Conservation (phyloP, 371 early-diverging fungal species). For the Mucor circinelloides region DNA sequence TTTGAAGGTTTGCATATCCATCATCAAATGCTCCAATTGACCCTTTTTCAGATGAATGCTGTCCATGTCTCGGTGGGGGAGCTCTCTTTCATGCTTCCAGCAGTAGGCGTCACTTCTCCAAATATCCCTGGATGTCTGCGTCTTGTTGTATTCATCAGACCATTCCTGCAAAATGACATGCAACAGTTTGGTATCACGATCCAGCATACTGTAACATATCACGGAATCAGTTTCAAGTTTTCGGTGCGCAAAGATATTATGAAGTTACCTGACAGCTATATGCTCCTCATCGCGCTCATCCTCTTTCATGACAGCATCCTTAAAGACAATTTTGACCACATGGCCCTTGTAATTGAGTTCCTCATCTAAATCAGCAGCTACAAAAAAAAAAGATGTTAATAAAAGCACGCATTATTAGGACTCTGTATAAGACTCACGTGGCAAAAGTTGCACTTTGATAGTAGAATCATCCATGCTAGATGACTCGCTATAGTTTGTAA, state of each 20-base stretch:
- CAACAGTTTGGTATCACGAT: neutral
- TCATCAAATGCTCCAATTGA: constrained; percentile 32
- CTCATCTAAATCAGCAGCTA: constrained; percentile 20
- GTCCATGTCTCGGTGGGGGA: constrained; percentile 27
- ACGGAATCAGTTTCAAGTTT: too few relatives aligned
- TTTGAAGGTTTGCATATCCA: constrained; percentile 39
- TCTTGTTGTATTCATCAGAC: constrained; percentile 30
- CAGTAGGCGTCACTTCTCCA: neutral
- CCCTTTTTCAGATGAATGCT: constrained; percentile 37
- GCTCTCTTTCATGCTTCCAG: constrained; percentile 8
- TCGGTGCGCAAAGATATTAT: neutral
- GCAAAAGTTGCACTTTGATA: constrained; percentile 29
- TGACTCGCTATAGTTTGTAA: neutral
- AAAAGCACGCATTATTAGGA: neutral
- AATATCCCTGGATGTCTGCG: constrained; percentile 5
- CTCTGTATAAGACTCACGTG: constrained; percentile 25
- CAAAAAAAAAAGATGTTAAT: neutral
- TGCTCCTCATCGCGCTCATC: neutral
- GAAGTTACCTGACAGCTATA: constrained; percentile 7
- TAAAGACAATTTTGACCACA: constrained; percentile 10
- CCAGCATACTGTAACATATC: constrained; percentile 1
- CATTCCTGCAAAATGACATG: constrained; percentile 20
- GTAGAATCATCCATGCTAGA: constrained; percentile 3
- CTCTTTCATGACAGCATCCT: neutral
- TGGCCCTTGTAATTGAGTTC: constrained; percentile 33